Conservation (phyloP, 306 rosid genomes). For the Acacia melanoxylon region DNA sequence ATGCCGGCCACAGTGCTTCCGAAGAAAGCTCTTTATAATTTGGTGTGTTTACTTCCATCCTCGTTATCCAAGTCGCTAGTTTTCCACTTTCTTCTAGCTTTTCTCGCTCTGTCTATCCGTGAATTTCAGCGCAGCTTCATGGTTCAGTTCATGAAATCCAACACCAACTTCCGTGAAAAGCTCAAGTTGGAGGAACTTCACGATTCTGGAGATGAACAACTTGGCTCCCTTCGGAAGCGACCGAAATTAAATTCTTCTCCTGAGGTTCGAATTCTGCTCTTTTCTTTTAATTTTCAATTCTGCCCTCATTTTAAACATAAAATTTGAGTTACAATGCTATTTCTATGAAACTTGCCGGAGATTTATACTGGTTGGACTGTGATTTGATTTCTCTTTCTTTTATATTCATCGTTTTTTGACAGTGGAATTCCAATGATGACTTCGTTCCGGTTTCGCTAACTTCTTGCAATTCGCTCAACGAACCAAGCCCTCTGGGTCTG, state of each 20-base stretch:
- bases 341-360: no score
- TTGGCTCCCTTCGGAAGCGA: conserved; percentile 49
- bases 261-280: conserved; percentile 34
- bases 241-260: conserved; percentile 37
- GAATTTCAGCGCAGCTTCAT: conserved; percentile 25
- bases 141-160: conserved; percentile 67
- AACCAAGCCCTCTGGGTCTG: conserved; percentile 85
- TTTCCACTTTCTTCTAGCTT: background rate
- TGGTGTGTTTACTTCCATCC: background rate
- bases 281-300: background rate
- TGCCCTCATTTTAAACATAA: background rate
- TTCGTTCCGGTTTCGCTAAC: conserved; percentile 11
- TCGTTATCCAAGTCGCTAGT: background rate
- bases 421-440: conserved; percentile 39
- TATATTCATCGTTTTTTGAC: conserved; percentile 36
- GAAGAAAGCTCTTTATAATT: background rate
- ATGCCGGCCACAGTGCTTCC: background rate
- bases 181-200: conserved; percentile 58
- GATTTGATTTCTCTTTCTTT: background rate
- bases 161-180: conserved; percentile 34
- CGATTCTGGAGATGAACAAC: conserved; percentile 29
- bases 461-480: conserved; percentile 51
- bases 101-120: background rate
- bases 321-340: background rate
- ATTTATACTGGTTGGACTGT: background rate